phyloP scores from a whole-genome alignment of 1,139 yeast species.

The Saccharomyces hybrid region DNA sequence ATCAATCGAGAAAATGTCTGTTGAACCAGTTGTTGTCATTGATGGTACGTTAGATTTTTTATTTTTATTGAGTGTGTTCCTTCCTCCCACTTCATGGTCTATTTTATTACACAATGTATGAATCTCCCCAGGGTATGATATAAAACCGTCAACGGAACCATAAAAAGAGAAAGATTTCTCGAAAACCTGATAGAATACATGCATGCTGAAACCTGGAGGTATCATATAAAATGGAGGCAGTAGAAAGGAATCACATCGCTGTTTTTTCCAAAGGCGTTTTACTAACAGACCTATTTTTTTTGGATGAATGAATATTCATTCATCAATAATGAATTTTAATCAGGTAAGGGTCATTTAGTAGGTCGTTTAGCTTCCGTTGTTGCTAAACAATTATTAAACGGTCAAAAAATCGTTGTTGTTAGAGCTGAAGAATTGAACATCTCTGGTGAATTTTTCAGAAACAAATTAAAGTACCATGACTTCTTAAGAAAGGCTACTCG shows the following conservation, averaged over 20 bases:
- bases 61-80: background rate
- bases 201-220: background rate
- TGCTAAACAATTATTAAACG: constrained; percentile 97
- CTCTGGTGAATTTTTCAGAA: constrained; percentile 99
- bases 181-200: background rate
- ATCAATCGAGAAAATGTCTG: constrained; percentile 55
- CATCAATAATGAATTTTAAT: constrained; percentile 5
- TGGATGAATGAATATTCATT: background rate
- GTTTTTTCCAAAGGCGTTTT: background rate
- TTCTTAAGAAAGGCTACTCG: constrained; percentile 99
- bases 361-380: constrained; percentile 99
- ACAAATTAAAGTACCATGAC: constrained; percentile 99
- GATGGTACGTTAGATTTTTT: constrained; percentile 51
- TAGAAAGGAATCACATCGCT: background rate
- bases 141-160: background rate
- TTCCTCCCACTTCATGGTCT: background rate
- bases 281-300: constrained; percentile 7
- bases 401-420: constrained; percentile 96
- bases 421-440: constrained; percentile 98
- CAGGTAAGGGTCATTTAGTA: constrained; percentile 95
- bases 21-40: constrained; percentile 94
- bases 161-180: background rate
- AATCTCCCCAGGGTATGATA: background rate
- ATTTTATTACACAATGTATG: background rate
- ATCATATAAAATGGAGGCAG: background rate